Conservation (phyloP, 2,329 filamentous ascomycete genomes). For the Cladosporium velox region DNA sequence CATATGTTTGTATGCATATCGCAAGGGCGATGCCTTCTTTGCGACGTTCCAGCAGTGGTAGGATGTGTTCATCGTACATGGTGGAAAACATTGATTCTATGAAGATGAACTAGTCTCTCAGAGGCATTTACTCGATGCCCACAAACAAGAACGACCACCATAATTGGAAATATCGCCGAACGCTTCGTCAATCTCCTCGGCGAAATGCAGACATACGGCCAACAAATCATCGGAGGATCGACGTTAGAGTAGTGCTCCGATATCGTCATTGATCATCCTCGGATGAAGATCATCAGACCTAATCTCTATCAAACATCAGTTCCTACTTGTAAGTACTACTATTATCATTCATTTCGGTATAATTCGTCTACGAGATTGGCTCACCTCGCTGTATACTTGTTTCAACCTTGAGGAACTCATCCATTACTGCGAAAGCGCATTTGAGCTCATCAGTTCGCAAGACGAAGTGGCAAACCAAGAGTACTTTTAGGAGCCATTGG, state of each 20-base stretch:
- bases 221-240: not conserved
- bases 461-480: not conserved
- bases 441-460: not conserved
- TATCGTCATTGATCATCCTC: conserved; percentile 11
- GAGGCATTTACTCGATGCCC: not conserved
- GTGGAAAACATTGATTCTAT: not conserved
- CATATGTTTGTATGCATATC: not conserved
- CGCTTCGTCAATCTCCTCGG: not conserved
- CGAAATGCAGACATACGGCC: not conserved
- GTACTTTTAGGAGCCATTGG: not conserved
- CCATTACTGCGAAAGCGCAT: not conserved
- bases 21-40: not conserved
- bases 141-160: not conserved
- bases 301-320: not conserved
- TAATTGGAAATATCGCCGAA: not conserved
- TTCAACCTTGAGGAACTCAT: not conserved
- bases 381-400: not conserved
- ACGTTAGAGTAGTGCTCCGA: not conserved
- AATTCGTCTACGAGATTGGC: not conserved
- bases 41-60: not conserved
- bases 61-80: not conserved
- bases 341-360: too few species aligned
- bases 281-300: not conserved
- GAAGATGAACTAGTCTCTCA: not conserved
- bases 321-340: not conserved